phyloP scores from a whole-genome alignment of 2,329 filamentous ascomycete species.

The Ophiostoma sp. region DNA sequence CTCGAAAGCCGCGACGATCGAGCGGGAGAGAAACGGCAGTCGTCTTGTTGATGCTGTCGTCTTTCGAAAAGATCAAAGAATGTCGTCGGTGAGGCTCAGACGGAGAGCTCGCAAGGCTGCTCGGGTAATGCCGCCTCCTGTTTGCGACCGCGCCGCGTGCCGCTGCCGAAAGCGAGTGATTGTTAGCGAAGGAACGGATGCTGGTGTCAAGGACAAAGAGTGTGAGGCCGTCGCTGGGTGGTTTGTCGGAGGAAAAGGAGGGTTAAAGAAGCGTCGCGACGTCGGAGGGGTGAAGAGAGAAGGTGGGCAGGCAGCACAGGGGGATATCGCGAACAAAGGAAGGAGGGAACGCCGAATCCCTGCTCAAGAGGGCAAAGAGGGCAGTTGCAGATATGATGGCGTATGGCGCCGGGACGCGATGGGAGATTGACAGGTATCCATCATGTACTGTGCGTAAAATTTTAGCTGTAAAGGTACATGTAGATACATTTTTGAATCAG shows the following conservation, averaged over 20 bases:
- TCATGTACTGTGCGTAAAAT: neutral
- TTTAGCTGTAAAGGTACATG: neutral
- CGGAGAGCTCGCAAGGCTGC: neutral
- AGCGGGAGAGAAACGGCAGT: neutral
- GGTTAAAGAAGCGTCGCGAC: neutral
- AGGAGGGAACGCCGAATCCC: slow-evolving; percentile 1
- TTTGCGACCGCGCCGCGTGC: neutral
- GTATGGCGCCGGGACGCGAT: slow-evolving; percentile 19
- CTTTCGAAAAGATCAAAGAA: neutral
- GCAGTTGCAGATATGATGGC: slow-evolving; percentile 9
- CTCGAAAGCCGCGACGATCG: too few species aligned
- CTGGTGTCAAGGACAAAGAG: neutral
- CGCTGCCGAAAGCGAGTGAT: neutral
- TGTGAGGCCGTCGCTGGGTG: neutral
- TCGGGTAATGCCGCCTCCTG: slow-evolving; percentile 13
- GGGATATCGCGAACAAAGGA: slow-evolving; percentile 3
- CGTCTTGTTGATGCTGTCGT: neutral
- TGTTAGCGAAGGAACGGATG: neutral
- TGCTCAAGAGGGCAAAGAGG: neutral
- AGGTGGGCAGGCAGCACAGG: slow-evolving; percentile 6
- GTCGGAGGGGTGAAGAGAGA: slow-evolving; percentile 1
- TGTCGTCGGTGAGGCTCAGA: neutral
- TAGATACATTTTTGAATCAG: neutral
- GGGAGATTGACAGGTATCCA: neutral
- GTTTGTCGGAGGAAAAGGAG: neutral